Conservation (phyloP, 1,284 basidiomycete species). For the Papiliotrema terrestris region DNA sequence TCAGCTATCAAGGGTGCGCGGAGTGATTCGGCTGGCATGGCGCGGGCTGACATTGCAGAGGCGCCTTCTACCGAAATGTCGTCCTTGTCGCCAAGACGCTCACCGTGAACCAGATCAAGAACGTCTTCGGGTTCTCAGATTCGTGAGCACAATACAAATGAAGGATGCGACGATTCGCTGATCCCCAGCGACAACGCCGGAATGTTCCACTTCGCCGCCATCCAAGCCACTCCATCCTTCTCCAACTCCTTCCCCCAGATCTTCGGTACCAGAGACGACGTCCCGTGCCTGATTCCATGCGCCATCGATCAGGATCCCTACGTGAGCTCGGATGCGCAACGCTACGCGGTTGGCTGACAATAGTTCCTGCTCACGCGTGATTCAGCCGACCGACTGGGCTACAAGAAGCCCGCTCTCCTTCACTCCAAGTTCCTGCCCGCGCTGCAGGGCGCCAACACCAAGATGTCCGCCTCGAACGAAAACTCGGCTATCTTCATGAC, state of each 20-base stretch:
- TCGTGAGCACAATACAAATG: slow-evolving; percentile 60
- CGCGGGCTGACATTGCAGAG: slow-evolving; percentile 50
- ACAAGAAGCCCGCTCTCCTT: slow-evolving; percentile 88
- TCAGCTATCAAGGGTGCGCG: slow-evolving; percentile 70
- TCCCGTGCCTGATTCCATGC: slow-evolving; percentile 94
- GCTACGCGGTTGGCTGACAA: not conserved
- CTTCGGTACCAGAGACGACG: slow-evolving; percentile 76
- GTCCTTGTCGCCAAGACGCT: slow-evolving; percentile 90
- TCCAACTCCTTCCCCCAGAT: slow-evolving; percentile 99
- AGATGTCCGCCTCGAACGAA: slow-evolving; percentile 94
- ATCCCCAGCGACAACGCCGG: slow-evolving; percentile 88
- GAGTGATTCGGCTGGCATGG: not conserved
- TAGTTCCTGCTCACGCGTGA: slow-evolving; percentile 96
- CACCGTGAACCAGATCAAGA: slow-evolving; percentile 88
- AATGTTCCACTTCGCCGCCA: slow-evolving; percentile 95
- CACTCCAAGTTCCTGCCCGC: slow-evolving; percentile 99
- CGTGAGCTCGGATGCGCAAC: slow-evolving; percentile 12
- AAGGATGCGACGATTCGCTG: not conserved
- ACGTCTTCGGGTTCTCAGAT: slow-evolving; percentile 93
- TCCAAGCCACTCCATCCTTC: slow-evolving; percentile 96
- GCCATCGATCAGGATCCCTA: slow-evolving; percentile 86
- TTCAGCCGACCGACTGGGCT: slow-evolving; percentile 88
- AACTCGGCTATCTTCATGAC: slow-evolving; percentile 94
- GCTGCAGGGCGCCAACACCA: slow-evolving; percentile 93
- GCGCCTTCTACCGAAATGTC: slow-evolving; percentile 91